Percentiles rank a stretch among this genome's conserved stretches.
Evolutionary conservation across 2,329 filamentous ascomycete species (phyloP).

Genomic region (Fusarium buxicola): DNA sequence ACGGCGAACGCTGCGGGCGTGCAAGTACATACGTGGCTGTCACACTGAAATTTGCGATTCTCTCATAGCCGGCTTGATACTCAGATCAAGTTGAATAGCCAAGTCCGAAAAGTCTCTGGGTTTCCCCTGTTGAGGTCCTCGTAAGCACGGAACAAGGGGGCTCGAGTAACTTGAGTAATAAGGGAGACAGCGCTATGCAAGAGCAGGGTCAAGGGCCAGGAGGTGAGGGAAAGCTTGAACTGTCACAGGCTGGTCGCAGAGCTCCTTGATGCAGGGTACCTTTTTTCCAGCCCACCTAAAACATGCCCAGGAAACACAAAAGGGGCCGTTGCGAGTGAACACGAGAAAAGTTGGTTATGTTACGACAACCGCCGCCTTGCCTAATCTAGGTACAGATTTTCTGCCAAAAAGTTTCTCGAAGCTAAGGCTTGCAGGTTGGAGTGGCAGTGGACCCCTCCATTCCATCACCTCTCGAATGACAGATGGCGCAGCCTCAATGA

Average conservation of each 20-base stretch:
- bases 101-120: no score
- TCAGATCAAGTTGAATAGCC: no score
- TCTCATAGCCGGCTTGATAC: no score
- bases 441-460: constrained; percentile 31
- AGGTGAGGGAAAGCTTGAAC: constrained; percentile 8
- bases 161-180: background rate
- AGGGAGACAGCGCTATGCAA: constrained; percentile 7
- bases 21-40: no score
- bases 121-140: background rate
- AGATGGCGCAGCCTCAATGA: constrained; percentile 22
- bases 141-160: constrained; percentile 19
- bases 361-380: constrained; percentile 30
- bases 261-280: constrained; percentile 17
- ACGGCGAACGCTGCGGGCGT: no score
- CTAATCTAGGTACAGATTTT: constrained; percentile 22
- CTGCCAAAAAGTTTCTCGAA: constrained; percentile 7
- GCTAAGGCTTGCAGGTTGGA: constrained; percentile 20
- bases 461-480: constrained; percentile 29
- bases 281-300: constrained; percentile 25
- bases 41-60: no score
- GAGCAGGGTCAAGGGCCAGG: background rate
- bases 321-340: constrained; percentile 31
- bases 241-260: constrained; percentile 23
- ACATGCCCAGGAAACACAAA: constrained; percentile 28
- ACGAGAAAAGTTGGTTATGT: constrained; percentile 34